Evolutionary conservation across 192 early-diverging fungal species (phyloP), one percentile per base, ranked within the genome.

Genomic region (Geranomyces variabilis): DNA sequence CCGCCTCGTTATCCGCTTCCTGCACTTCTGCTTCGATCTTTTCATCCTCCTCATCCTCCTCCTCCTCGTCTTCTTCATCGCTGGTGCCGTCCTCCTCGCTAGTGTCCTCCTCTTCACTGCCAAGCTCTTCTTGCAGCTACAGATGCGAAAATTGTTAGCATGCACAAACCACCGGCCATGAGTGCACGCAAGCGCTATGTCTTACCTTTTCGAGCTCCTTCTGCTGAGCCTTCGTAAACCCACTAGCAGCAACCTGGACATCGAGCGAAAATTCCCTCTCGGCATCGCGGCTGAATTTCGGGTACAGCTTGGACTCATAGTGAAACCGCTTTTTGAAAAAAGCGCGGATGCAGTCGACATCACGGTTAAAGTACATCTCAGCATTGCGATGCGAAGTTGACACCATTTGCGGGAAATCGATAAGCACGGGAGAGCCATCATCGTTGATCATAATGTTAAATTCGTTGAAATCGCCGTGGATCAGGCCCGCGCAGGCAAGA

Each of bases 341-440:
- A 6, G 81, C 86, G 44, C 95, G 89, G 67, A 99, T 96, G 86
- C 98, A 99, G 66, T 96, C 93, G 13, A 99, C 96, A 78, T 99
- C 98, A 28, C 98, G 92, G 80, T 99, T 94, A 74, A 99, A 99
- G 77, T 99, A 96, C 80, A 82, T 92, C 83, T 98, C 94, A 21
- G 96, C 98, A 74, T 99, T 98, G 13, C 84, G 66, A 69, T 99
- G 98, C 19, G 91, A 92, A 0, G 92, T 99, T 17, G 96, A 99
- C 21, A 99, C 94, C 98, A 99, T 99, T 79, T 99, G 98, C 1
- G 98, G 98, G 70, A 99, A 99, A 85, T 99, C 98, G 64, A 99
- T 99, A 48, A 99, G 81, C 9, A 98, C 80, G 17, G 98, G 96
- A 0, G 87, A 78, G 21, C 92, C 93, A 53, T 79, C 67, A 41